Conservation (phyloP, 1,284 basidiomycete genomes). For the Sphaerobolus stellatus region DNA sequence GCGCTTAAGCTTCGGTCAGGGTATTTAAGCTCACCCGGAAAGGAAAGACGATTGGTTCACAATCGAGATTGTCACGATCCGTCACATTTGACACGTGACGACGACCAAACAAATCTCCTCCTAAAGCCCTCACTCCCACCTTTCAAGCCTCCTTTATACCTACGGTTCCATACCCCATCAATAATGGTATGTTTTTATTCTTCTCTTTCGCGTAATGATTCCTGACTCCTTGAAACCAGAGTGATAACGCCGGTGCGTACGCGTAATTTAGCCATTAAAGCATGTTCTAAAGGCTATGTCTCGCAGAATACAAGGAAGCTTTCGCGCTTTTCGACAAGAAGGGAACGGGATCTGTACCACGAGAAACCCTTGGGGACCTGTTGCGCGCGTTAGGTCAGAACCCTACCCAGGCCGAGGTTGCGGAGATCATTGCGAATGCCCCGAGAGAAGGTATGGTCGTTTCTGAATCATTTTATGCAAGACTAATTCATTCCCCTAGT, state of each 20-base stretch:
- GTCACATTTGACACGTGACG: no score
- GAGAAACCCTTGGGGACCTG: conserved; percentile 92
- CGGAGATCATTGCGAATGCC: conserved; percentile 72
- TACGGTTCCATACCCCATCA: no score
- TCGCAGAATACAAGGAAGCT: conserved; percentile 89
- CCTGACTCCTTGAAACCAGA: no score
- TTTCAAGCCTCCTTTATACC: no score
- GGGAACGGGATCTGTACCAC: conserved; percentile 85
- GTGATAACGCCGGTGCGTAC: conserved; percentile 59
- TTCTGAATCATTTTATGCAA: not conserved
- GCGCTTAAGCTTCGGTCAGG: no score
- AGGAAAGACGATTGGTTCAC: no score
- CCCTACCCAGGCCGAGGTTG: conserved; percentile 95
- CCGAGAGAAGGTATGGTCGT: conserved; percentile 69
- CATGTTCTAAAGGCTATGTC: conserved; percentile 5
- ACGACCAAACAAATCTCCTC: no score
- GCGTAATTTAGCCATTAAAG: conserved; percentile 2
- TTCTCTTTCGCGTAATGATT: no score
- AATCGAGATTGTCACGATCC: no score
- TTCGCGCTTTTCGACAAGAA: conserved; percentile 98
- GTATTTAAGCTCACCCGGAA: no score
- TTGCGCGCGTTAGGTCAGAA: conserved; percentile 96
- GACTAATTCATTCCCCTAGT: conserved; percentile 47
- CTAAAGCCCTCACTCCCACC: no score
- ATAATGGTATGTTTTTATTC: no score